Base-by-base conservation (phyloP, 208 protist species). In the Wallacemonas sp. region DNA sequence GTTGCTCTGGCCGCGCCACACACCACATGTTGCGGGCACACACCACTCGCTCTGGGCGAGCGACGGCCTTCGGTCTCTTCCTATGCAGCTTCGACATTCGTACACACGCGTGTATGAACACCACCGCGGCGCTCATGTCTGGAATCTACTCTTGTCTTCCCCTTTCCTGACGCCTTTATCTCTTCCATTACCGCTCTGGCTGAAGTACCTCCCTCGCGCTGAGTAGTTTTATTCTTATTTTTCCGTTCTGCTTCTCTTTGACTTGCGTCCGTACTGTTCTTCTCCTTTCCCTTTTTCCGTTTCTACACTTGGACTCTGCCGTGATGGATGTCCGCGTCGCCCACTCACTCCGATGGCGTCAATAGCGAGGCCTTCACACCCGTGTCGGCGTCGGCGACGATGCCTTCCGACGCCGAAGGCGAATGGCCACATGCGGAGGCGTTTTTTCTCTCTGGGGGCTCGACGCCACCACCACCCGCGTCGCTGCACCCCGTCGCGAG, bases 231-330 rank as follows among this genome's bases (percentile, higher is more conserved):
- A 6, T 48, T 48, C 21, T 33, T 41, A 58, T 42, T 32, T 58
- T 68, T 41, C 60, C 32, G 13, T 29, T 45, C 37, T 10, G 12
- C 33, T 68, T 30, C 21, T 61, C 15, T 42, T 68, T 50, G n/a
- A 38, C 32, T n/a, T 26, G 30, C 30, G 21, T 41, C 15, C 6
- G 46, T 24, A 34, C 29, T 61, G 24, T 62, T 39, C 22, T 21
- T 37, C 42, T 41, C 27, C 24, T 42, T 45, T 21, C 36, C 53
- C 30, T 42, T 58, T 63, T 37, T 63, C 30, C 62, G 27, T 62
- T 58, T 64, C 8, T 52, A 57, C 50, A 19, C 50, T 9, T 13
- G 30, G 15, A 29, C n/a, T 24, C 53, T 17, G 17, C 29, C 21
- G 30, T 62, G 12, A 64, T 64, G 37, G 30, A 57, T 57, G 50